Conservation (phyloP, 306 rosid genomes). For the Pterocarpus santalinus region DNA sequence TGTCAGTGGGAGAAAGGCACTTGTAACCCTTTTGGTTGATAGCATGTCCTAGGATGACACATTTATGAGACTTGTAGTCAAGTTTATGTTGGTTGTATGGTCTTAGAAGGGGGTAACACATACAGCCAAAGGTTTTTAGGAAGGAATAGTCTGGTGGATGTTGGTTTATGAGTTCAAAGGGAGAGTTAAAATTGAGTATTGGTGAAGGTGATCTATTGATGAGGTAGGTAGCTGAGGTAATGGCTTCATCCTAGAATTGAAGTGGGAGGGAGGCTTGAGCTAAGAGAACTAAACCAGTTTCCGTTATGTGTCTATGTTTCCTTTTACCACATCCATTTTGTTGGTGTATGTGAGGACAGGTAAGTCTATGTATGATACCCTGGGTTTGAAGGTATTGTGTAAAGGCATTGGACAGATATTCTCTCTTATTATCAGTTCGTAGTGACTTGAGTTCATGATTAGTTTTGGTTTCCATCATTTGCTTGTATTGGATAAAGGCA, state of each 20-base stretch:
- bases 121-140: background rate
- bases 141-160: no score
- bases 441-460: background rate
- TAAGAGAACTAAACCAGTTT: background rate
- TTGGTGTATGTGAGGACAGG: background rate
- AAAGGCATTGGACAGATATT: background rate
- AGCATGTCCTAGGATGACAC: no score
- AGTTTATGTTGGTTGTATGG: no score
- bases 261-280: background rate
- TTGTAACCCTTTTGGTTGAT: no score
- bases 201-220: background rate
- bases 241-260: background rate
- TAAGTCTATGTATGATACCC: background rate
- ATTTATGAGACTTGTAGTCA: no score
- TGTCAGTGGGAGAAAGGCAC: no score
- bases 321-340: background rate
- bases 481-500: background rate
- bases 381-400: background rate
- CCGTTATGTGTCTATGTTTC: background rate
- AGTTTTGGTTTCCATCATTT: background rate
- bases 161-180: background rate
- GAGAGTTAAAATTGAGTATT: background rate
- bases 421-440: background rate
- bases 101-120: background rate
- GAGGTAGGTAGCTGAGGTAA: background rate